A percentile compares a stretch with the other conserved stretches of the same genome.
Conservation (phyloP, 495 filamentous ascomycete species). For the Darksidea phi region DNA sequence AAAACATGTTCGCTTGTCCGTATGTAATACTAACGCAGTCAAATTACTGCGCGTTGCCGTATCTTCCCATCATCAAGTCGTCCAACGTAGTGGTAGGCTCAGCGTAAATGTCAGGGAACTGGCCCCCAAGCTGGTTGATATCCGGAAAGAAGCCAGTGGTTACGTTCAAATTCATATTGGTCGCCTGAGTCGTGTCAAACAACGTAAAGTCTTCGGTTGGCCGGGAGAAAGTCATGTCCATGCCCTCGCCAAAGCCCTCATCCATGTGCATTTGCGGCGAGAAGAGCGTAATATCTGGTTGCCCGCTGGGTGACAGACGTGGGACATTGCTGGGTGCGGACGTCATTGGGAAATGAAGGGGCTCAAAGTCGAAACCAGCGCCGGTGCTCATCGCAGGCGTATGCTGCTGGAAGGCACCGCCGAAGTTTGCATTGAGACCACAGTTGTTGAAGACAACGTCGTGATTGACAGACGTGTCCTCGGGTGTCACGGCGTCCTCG, state of each 20-base stretch:
- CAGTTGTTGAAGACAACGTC: constrained; percentile 35
- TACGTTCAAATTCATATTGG: background rate
- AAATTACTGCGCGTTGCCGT: constrained; percentile 4
- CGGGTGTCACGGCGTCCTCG: constrained; percentile 38
- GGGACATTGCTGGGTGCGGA: constrained; percentile 10
- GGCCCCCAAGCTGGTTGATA: constrained; percentile 28
- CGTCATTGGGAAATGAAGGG: constrained; percentile 17
- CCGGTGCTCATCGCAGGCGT: constrained; percentile 33
- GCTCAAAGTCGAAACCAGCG: constrained; percentile 21
- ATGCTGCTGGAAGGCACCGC: constrained; percentile 29
- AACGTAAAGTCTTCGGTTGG: constrained; percentile 32
- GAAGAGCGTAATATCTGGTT: constrained; percentile 33
- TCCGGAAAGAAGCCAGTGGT: constrained; percentile 32
- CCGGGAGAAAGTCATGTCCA: constrained; percentile 8
- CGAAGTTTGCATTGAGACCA: constrained; percentile 22
- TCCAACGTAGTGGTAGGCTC: constrained; percentile 19
- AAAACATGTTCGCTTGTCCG: background rate
- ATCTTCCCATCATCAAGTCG: constrained; percentile 23
- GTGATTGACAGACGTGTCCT: constrained; percentile 36
- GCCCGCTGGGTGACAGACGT: constrained; percentile 32
- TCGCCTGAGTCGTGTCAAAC: constrained; percentile 17
- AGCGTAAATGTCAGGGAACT: constrained; percentile 27
- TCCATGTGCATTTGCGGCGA: constrained; percentile 34
- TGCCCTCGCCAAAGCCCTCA: constrained; percentile 29
- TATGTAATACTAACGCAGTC: background rate